Conservation (phyloP, 768 basidiomycete species). For the Leccinellum rugosiceps region DNA sequence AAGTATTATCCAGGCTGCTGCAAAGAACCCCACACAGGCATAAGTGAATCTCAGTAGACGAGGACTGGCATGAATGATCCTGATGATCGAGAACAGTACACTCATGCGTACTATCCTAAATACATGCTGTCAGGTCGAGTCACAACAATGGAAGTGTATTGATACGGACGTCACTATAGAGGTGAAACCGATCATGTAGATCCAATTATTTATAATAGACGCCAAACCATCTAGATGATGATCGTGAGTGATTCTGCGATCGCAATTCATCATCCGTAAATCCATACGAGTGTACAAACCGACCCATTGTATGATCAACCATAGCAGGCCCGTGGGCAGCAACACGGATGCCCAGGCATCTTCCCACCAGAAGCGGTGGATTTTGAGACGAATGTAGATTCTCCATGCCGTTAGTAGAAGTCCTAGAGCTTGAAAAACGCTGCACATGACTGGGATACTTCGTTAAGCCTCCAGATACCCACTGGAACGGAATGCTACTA, state of each 20-base stretch:
- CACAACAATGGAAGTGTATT: neutral
- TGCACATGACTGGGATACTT: slow-evolving; percentile 4
- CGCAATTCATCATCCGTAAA: neutral
- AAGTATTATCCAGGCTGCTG: slow-evolving; percentile 4
- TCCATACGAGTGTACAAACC: slow-evolving; percentile 4
- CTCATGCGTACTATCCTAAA: slow-evolving; percentile 18
- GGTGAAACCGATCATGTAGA: slow-evolving; percentile 9
- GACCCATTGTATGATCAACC: slow-evolving; percentile 11
- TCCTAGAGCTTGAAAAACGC: slow-evolving; percentile 12
- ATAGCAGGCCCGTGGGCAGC: slow-evolving; percentile 10
- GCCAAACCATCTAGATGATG: slow-evolving; percentile 1
- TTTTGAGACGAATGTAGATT: slow-evolving; percentile 17
- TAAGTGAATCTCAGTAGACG: slow-evolving; percentile 9
- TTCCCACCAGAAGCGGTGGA: slow-evolving; percentile 19
- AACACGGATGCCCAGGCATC: slow-evolving; percentile 14
- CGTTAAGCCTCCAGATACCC: neutral
- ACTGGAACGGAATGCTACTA: neutral
- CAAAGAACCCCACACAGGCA: slow-evolving; percentile 6
- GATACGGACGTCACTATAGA: slow-evolving; percentile 6
- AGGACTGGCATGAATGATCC: slow-evolving; percentile 7
- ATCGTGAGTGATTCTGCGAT: neutral
- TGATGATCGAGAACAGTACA: slow-evolving; percentile 19
- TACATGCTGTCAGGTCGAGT: neutral
- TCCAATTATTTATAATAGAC: slow-evolving; percentile 10
- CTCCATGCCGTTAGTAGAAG: slow-evolving; percentile 17